A percentile compares a stretch with the other conserved stretches of the same genome.
phyloP scores from a whole-genome alignment of 176 grass and related monocot species.

The Juncus effusus region DNA sequence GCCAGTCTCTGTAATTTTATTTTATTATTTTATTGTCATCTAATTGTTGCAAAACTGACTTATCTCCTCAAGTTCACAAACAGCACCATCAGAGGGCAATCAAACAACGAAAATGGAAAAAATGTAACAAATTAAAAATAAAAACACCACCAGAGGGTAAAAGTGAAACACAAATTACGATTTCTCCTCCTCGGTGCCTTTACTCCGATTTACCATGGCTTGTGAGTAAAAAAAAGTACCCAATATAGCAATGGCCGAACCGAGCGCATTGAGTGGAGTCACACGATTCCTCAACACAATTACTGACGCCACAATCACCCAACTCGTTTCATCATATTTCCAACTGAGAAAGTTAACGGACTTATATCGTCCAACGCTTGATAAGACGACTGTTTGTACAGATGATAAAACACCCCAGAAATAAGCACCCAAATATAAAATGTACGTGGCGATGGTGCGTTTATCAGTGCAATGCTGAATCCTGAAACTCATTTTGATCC shows the following conservation, averaged over 20 bases:
- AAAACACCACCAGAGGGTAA: no score
- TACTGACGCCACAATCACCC: slow-evolving; percentile 39
- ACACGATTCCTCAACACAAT: slow-evolving; percentile 40
- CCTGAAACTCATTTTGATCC: slow-evolving; percentile 34
- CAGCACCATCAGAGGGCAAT: no score
- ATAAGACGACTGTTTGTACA: slow-evolving; percentile 50
- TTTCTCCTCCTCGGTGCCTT: slow-evolving; percentile 4
- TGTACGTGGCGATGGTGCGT: slow-evolving; percentile 4
- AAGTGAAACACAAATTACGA: slow-evolving; percentile 9
- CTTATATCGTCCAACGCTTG: slow-evolving; percentile 47
- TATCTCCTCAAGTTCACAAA: no score
- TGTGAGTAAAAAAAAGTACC: slow-evolving; percentile 44
- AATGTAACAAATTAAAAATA: no score
- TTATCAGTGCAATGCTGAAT: slow-evolving; percentile 9
- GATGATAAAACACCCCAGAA: slow-evolving; percentile 46
- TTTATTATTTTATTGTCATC: no score
- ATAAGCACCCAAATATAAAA: slow-evolving; percentile 40
- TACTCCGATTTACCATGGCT: slow-evolving; percentile 6
- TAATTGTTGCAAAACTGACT: no score
- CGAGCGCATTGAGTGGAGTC: slow-evolving; percentile 39
- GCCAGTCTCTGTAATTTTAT: no score
- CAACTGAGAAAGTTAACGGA: slow-evolving; percentile 42
- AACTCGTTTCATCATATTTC: slow-evolving; percentile 48
- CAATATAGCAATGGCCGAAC: slow-evolving; percentile 37
- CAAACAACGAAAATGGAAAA: no score